A percentile compares a stretch with the other conserved stretches of the same genome.
phyloP scores from a whole-genome alignment of 2,329 filamentous ascomycete genomes.

The Beauveria scarabaeidicola region DNA sequence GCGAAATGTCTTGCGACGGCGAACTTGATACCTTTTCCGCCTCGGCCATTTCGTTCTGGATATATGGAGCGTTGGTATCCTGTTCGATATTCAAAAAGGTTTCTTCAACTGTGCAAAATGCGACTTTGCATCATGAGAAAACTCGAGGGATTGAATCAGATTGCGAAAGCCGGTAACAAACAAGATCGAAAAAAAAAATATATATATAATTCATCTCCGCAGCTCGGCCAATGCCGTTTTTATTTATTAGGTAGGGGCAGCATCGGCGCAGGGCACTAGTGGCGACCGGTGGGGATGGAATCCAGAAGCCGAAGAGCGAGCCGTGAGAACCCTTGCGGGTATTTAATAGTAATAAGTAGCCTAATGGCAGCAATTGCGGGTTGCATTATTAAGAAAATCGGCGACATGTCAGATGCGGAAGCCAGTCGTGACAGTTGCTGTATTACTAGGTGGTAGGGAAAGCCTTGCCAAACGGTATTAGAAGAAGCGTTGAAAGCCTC shows the following conservation, averaged over 20 bases:
- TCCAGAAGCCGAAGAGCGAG: conserved; percentile 6
- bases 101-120: not conserved
- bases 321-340: conserved; percentile 1
- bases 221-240: not conserved
- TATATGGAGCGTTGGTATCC: not conserved
- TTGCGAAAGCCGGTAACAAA: not conserved
- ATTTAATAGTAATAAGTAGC: not conserved
- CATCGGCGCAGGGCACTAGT: not conserved
- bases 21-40: not conserved
- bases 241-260: not conserved
- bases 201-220: not conserved
- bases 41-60: not conserved
- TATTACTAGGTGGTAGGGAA: no score
- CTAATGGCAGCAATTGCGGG: not conserved
- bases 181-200: not conserved
- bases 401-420: no score
- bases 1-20: not conserved
- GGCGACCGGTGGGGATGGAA: not conserved
- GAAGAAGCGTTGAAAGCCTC: not conserved
- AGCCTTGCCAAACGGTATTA: not conserved
- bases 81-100: not conserved
- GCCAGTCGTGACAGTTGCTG: not conserved
- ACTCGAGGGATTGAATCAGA: not conserved
- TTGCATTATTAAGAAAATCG: not conserved
- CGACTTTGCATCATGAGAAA: not conserved